Conservation (phyloP, 768 basidiomycete species). For the Galerina sulciceps region DNA sequence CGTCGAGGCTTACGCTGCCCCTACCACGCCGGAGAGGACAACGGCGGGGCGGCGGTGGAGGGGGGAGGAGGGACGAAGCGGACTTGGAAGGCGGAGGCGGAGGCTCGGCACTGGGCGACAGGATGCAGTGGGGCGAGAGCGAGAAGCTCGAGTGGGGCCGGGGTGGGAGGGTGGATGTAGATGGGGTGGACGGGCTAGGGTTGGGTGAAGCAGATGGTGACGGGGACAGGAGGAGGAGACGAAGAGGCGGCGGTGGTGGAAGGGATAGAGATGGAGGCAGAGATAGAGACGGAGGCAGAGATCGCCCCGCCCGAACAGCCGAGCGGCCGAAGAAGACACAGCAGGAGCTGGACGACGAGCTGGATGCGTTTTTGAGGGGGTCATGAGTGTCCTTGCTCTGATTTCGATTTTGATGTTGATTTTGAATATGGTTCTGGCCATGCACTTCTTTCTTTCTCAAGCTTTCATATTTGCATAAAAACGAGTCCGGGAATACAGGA, state of each 20-base stretch:
- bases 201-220: slow-evolving; percentile 6
- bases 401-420: background rate
- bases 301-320: slow-evolving; percentile 30
- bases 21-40: slow-evolving; percentile 45
- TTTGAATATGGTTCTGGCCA: no score
- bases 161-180: slow-evolving; percentile 2
- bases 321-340: slow-evolving; percentile 60
- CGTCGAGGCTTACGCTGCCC: slow-evolving; percentile 49
- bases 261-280: slow-evolving; percentile 20
- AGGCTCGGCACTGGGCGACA: slow-evolving; percentile 10
- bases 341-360: slow-evolving; percentile 81
- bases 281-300: slow-evolving; percentile 20
- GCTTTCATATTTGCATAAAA: no score
- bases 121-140: slow-evolving; percentile 10
- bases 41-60: slow-evolving; percentile 23
- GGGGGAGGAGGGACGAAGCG: slow-evolving; percentile 10
- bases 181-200: slow-evolving; percentile 3
- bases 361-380: slow-evolving; percentile 73
- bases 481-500: no score
- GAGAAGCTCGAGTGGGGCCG: slow-evolving; percentile 24
- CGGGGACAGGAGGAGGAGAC: slow-evolving; percentile 19
- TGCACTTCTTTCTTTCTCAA: no score
- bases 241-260: slow-evolving; percentile 17
- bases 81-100: no score
- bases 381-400: slow-evolving; percentile 4